phyloP scores from a whole-genome alignment of 2,329 filamentous ascomycete genomes.

The Arthroderma uncinatum region DNA sequence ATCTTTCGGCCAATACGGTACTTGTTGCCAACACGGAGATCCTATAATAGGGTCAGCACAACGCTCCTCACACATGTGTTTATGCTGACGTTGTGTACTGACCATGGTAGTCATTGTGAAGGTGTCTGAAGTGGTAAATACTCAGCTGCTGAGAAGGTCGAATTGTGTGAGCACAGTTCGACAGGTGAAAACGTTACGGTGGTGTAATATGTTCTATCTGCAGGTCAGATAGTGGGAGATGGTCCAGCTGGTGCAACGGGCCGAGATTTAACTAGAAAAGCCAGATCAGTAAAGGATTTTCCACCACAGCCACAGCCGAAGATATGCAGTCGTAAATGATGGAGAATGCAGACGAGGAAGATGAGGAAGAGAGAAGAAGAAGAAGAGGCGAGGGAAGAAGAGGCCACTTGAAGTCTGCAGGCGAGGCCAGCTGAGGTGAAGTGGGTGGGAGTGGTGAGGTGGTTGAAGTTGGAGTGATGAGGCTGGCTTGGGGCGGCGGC shows the following conservation, averaged over 20 bases:
- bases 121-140: not conserved
- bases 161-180: not conserved
- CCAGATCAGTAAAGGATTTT: not conserved
- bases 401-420: too few relatives aligned
- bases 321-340: not conserved
- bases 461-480: too few relatives aligned
- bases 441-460: too few relatives aligned
- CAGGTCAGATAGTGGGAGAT: not conserved
- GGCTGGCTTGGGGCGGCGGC: too few relatives aligned
- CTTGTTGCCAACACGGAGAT: conserved; percentile 98
- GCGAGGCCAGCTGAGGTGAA: too few relatives aligned
- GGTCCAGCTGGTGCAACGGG: not conserved
- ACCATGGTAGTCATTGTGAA: conserved; percentile 54
- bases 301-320: not conserved
- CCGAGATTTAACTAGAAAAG: not conserved
- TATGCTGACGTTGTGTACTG: conserved; percentile 21
- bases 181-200: not conserved
- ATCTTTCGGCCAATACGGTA: conserved; percentile 99
- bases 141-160: conserved; percentile 17
- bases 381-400: too few relatives aligned
- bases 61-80: not conserved
- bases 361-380: too few relatives aligned
- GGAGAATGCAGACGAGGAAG: too few relatives aligned
- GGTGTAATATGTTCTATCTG: not conserved
- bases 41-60: conserved; percentile 43